These are phyloP conservation scores for Millerozyma miso DNA, from an alignment of 805 yeast species.

Conservation along the genomic window DNA sequence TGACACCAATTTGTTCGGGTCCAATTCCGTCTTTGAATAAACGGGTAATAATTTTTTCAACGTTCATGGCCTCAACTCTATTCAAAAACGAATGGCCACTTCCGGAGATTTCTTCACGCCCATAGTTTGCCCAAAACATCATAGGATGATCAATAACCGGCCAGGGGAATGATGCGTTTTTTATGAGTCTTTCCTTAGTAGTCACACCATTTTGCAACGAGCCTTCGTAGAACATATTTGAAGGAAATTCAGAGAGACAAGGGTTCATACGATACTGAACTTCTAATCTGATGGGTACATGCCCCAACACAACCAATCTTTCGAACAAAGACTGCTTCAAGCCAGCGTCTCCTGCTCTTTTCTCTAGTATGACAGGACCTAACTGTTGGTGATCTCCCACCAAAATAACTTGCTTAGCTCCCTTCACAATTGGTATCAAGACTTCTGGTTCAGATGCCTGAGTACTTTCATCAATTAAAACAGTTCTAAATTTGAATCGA, in stretches of 20 bases:
- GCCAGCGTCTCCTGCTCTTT: constrained; percentile 82
- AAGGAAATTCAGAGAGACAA: constrained; percentile 76
- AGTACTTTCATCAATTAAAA: constrained; percentile 87
- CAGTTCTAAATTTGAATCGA: constrained; percentile 61
- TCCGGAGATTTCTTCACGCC: constrained; percentile 82
- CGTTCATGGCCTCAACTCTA: constrained; percentile 84
- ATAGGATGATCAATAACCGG: constrained; percentile 80
- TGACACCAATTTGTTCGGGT: constrained; percentile 83
- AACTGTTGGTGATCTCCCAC: constrained; percentile 97
- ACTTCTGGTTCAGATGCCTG: constrained; percentile 94
- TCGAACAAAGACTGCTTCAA: constrained; percentile 83
- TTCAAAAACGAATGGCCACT: constrained; percentile 80
- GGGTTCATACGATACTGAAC: constrained; percentile 98
- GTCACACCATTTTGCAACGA: constrained; percentile 89
- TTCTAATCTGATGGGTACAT: constrained; percentile 78
- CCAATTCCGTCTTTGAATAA: constrained; percentile 72
- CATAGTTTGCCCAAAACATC: constrained; percentile 93
- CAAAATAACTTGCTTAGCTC: constrained; percentile 82
- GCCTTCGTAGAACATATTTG: constrained; percentile 92
- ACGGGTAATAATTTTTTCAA: constrained; percentile 71
- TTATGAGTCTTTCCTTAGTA: constrained; percentile 58
- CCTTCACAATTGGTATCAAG: constrained; percentile 82
- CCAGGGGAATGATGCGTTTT: constrained; percentile 77
- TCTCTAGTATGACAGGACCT: constrained; percentile 85
- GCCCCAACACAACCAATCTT: constrained; percentile 76